Conservation (phyloP, 2,329 filamentous ascomycete species). For the Cryoendolithus antarcticus region DNA sequence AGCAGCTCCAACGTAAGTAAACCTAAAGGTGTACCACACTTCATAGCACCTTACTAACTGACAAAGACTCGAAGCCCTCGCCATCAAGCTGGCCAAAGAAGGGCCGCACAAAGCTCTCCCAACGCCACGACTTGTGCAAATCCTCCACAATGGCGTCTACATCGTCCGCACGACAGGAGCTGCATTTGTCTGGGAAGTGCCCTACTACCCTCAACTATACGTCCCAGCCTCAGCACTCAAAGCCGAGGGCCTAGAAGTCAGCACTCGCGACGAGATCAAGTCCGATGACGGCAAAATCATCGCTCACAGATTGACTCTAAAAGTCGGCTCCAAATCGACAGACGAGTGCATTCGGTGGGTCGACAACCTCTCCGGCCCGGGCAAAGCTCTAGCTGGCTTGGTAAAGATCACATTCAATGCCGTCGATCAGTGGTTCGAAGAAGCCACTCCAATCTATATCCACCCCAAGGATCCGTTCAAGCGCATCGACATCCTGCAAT, state of each 20-base stretch:
- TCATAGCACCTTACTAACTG: background rate
- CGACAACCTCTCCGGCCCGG: slow-evolving; percentile 8
- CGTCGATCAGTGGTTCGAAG: slow-evolving; percentile 41
- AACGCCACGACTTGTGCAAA: slow-evolving; percentile 20
- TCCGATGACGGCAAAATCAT: slow-evolving; percentile 9
- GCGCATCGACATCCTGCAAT: slow-evolving; percentile 48
- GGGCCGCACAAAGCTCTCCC: slow-evolving; percentile 25
- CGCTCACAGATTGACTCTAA: slow-evolving; percentile 15
- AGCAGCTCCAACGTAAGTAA: slow-evolving; percentile 1
- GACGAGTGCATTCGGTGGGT: slow-evolving; percentile 13
- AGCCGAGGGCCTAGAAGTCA: slow-evolving; percentile 7
- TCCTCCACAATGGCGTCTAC: slow-evolving; percentile 22
- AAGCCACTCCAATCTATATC: slow-evolving; percentile 46
- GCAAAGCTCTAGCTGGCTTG: slow-evolving; percentile 8
- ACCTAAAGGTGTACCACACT: background rate
- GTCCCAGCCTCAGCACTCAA: slow-evolving; percentile 14
- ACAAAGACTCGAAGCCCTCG: slow-evolving; percentile 27
- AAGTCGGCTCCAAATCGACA: slow-evolving; percentile 9
- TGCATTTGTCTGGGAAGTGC: slow-evolving; percentile 30
- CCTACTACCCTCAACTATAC: slow-evolving; percentile 35
- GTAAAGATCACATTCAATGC: slow-evolving; percentile 17
- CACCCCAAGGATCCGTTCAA: slow-evolving; percentile 59
- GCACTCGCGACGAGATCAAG: slow-evolving; percentile 11
- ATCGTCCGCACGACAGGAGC: slow-evolving; percentile 24
- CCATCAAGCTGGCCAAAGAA: slow-evolving; percentile 27